phyloP scores from a whole-genome alignment of 371 early-diverging fungal genomes.

The Funneliformis caledonium region DNA sequence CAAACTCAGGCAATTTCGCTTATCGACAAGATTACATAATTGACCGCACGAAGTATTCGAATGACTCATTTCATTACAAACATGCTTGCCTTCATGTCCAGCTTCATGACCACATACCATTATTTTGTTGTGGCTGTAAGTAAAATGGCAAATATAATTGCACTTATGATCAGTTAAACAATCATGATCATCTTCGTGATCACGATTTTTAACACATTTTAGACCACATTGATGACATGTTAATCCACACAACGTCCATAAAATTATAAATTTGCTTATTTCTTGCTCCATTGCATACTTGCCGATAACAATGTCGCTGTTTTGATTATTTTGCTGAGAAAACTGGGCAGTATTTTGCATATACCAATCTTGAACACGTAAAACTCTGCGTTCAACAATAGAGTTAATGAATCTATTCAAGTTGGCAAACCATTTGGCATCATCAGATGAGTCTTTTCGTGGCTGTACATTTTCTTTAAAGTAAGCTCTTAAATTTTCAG shows the following conservation, averaged over 20 bases:
- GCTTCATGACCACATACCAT: no score
- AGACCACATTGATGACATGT: slow-evolving; percentile 36
- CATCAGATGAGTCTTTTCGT: neutral
- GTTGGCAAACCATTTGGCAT: slow-evolving; percentile 6
- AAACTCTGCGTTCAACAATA: slow-evolving; percentile 11
- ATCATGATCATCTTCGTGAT: slow-evolving; percentile 39
- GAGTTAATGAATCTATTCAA: slow-evolving; percentile 23
- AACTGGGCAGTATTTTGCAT: neutral
- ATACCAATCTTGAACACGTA: slow-evolving; percentile 35
- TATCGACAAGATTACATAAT: slow-evolving; percentile 1
- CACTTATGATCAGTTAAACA: slow-evolving; percentile 46
- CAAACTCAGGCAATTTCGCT: slow-evolving; percentile 24
- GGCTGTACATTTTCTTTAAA: slow-evolving; percentile 29
- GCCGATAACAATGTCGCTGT: slow-evolving; percentile 16
- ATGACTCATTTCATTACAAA: neutral
- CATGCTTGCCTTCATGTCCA: slow-evolving; percentile 38
- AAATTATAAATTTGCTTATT: slow-evolving; percentile 5
- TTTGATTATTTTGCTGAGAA: neutral
- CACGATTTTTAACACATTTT: slow-evolving; percentile 32
- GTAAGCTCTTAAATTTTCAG: neutral
- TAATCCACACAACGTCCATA: slow-evolving; percentile 35
- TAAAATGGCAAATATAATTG: slow-evolving; percentile 39
- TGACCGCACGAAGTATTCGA: neutral
- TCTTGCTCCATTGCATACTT: slow-evolving; percentile 24
- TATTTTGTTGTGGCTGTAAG: no score